phyloP scores from a whole-genome alignment of 495 filamentous ascomycete genomes.

The Xylona heveae region DNA sequence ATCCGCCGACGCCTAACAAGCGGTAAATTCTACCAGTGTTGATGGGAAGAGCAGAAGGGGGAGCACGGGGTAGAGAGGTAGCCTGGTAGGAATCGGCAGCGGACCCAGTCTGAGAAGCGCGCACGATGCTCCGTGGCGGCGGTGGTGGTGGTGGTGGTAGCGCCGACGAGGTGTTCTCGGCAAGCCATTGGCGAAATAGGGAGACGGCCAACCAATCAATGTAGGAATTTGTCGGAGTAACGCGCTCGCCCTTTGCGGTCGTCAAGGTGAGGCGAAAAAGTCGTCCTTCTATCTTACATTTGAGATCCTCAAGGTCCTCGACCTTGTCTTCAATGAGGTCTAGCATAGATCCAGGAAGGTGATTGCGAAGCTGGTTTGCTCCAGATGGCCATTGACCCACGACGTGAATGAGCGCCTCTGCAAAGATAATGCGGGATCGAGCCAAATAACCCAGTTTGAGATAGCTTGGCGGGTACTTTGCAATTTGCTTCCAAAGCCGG shows the following conservation, averaged over 20 bases:
- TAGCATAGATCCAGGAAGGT: constrained; percentile 48
- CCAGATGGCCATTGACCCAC: constrained; percentile 79
- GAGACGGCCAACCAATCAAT: constrained; percentile 72
- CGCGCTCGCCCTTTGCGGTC: constrained; percentile 58
- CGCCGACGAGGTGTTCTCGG: constrained; percentile 52
- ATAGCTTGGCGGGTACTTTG: constrained; percentile 81
- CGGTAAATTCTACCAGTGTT: constrained; percentile 50
- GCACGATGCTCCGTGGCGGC: constrained; percentile 8
- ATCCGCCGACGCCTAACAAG: constrained; percentile 35
- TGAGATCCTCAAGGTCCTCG: constrained; percentile 55
- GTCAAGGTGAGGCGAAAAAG: constrained; percentile 64
- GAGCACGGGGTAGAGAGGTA: constrained; percentile 1
- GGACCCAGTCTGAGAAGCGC: constrained; percentile 6
- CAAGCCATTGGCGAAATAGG: constrained; percentile 77
- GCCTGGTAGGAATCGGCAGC: constrained; percentile 5
- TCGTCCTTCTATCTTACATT: constrained; percentile 44
- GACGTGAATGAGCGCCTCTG: constrained; percentile 75
- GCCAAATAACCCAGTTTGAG: constrained; percentile 75
- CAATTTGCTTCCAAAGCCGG: constrained; percentile 78
- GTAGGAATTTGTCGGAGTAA: constrained; percentile 56
- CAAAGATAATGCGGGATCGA: constrained; percentile 66
- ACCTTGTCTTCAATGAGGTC: constrained; percentile 85
- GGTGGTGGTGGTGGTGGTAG: constrained; percentile 6
- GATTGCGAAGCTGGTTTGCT: constrained; percentile 48
- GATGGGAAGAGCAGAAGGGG: constrained; percentile 14